Percentiles rank a stretch among this genome's conserved stretches.
These are phyloP conservation scores for Trichophyton equinum DNA, from an alignment of 2,329 filamentous ascomycete species.

Conservation along the genomic window DNA sequence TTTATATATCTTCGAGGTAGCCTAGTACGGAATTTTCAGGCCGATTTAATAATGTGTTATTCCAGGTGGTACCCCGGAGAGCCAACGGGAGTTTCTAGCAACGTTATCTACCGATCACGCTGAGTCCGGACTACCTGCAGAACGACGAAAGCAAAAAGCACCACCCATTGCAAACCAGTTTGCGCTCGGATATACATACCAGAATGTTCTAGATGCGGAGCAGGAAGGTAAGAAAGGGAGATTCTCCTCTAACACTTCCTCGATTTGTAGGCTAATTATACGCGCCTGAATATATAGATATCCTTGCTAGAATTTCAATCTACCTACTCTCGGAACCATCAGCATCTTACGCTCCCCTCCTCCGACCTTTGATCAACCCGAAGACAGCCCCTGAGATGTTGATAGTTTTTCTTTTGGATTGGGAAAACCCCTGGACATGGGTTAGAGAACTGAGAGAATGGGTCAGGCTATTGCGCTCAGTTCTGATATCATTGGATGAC, in stretches of 20 bases:
- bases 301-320: slow-evolving; percentile 74
- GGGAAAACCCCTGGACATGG: slow-evolving; percentile 90
- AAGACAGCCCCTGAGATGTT: slow-evolving; percentile 75
- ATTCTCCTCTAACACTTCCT: background rate
- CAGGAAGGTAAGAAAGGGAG: slow-evolving; percentile 57
- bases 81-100: slow-evolving; percentile 73
- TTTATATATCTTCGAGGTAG: background rate
- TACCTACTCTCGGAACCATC: slow-evolving; percentile 82
- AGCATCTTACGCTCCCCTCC: slow-evolving; percentile 65
- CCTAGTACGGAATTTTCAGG: background rate
- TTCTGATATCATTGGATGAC: slow-evolving; percentile 59
- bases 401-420: slow-evolving; percentile 85
- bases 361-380: slow-evolving; percentile 72
- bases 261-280: background rate
- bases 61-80: slow-evolving; percentile 66
- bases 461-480: slow-evolving; percentile 69
- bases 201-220: slow-evolving; percentile 84
- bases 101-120: slow-evolving; percentile 35
- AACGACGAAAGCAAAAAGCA: slow-evolving; percentile 41
- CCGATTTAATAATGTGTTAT: slow-evolving; percentile 11
- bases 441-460: slow-evolving; percentile 77
- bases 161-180: slow-evolving; percentile 84
- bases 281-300: slow-evolving; percentile 44
- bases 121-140: slow-evolving; percentile 32
- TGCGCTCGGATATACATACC: slow-evolving; percentile 86